Evolutionary conservation across 805 yeast species (phyloP), one percentile per base, ranked within the genome.

Genomic region (Metschnikowia colocasiae): DNA sequence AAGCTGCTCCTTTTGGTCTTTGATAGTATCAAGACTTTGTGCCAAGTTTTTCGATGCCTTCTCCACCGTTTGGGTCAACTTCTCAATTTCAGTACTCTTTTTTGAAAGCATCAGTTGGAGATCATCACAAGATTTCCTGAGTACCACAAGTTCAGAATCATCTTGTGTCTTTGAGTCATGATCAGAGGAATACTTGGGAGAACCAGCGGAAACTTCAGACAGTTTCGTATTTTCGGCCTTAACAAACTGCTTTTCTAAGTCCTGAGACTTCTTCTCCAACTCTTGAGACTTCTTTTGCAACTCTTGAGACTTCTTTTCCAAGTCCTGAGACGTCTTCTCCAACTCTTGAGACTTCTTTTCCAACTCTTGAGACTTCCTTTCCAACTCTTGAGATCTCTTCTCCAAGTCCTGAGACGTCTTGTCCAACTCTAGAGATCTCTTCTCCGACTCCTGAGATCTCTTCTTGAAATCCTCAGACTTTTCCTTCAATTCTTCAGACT

Each of bases 301-400:
- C n/a, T n/a, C n/a, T n/a, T n/a, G n/a, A n/a, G n/a, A n/a, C n/a
- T n/a, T n/a, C n/a, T n/a, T n/a, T n/a, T n/a, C n/a, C n/a, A n/a
- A n/a, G n/a, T n/a, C n/a, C n/a, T n/a, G n/a, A n/a, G n/a, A n/a
- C n/a, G n/a, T n/a, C n/a, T n/a, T n/a, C n/a, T n/a, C n/a, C n/a
- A n/a, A n/a, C n/a, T n/a, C n/a, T n/a, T n/a, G n/a, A n/a, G n/a
- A n/a, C n/a, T n/a, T n/a, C n/a, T n/a, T n/a, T n/a, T n/a, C n/a
- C n/a, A n/a, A n/a, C n/a, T n/a, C n/a, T n/a, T n/a, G n/a, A n/a
- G n/a, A n/a, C n/a, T n/a, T 33, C 22, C 40, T 23, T 20, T 56
- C 52, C 15, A 59, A 44, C 1, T 47, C 32, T 12, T 49, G 50
- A 2, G 63, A 58, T 41, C 62, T 64, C 57, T 40, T 59, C 62